Evolutionary conservation across 1,139 yeast genomes (phyloP), one percentile per base, ranked within the genome.

Genomic region (Geotrichum citri-aurantii): DNA sequence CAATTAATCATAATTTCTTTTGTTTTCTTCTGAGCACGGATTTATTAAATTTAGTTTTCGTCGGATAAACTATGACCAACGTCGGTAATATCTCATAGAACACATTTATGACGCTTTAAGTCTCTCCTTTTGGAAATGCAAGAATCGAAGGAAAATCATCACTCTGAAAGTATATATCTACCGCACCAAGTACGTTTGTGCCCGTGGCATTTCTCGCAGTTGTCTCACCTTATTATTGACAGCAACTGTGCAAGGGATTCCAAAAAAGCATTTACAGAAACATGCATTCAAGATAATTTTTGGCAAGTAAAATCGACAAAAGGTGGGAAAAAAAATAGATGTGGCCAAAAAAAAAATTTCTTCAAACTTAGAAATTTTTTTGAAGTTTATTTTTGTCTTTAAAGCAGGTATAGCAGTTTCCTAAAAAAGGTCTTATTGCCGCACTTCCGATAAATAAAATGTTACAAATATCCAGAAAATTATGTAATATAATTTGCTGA

Each of bases 251-350:
- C 23, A 31, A 5, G 42, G 52, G 49, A 31, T 42, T 10, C 29
- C 27, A n/a, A 50, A 27, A n/a, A 53, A 33, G 46, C 50, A 50
- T 26, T 33, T 46, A 27, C 37, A 54, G 26, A 48, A 17, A 26
- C 19, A 48, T 4, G 52, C 12, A 26, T 44, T n/a, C n/a, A n/a
- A n/a, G n/a, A n/a, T n/a, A n/a, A n/a, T 26, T 26, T 26, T 26
- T 26, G 4, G 4, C 7, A 5, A 5, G 4, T 26, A 7, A 26
- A 26, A 26, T 26, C 7, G 7, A 26, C 29, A 5, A 5, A 26
- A 26, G 7, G 7, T 26, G 29, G 29, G 29, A 26, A 26, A 26
- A 26, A 26, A 5, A 26, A 26, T 26, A 5, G 4, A 5, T 26
- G n/a, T n/a, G n/a, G n/a, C n/a, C n/a, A n/a, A n/a, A n/a, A n/a